These are phyloP conservation scores for Aspergillus saccharolyticus DNA, from an alignment of 495 filamentous ascomycete species.

Conservation along the genomic window DNA sequence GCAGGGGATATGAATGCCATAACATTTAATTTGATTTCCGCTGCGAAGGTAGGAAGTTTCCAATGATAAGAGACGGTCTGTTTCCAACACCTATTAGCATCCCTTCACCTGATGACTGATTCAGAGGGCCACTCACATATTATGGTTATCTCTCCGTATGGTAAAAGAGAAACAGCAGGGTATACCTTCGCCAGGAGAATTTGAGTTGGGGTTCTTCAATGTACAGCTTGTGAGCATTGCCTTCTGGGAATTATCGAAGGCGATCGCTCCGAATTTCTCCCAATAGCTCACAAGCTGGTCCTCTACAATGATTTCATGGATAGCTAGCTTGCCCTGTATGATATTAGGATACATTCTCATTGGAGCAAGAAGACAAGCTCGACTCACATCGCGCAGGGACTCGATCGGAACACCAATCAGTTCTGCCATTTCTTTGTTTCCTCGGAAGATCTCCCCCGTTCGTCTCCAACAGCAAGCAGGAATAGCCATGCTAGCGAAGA, in stretches of 20 bases:
- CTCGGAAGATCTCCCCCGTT: conserved; percentile 95
- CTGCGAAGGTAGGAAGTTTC: conserved; percentile 79
- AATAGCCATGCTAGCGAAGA: conserved; percentile 98
- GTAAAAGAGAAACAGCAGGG: conserved; percentile 98
- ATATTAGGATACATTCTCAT: conserved; percentile 4
- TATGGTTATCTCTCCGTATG: conserved; percentile 87
- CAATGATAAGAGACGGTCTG: conserved; percentile 90
- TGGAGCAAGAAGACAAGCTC: neutral
- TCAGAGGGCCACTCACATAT: conserved; percentile 68
- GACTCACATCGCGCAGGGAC: conserved; percentile 78
- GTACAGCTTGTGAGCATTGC: conserved; percentile 93
- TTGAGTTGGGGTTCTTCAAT: conserved; percentile 77
- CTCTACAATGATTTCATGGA: conserved; percentile 94
- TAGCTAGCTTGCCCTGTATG: conserved; percentile 78
- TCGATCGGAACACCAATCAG: conserved; percentile 92
- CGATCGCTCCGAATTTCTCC: conserved; percentile 99
- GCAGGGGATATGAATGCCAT: neutral
- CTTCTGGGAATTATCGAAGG: conserved; percentile 94
- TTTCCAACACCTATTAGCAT: conserved; percentile 13
- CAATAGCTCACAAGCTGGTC: conserved; percentile 94
- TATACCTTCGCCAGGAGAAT: conserved; percentile 65
- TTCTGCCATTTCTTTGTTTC: conserved; percentile 98
- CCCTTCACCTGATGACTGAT: neutral
- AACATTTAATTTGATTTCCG: conserved; percentile 24
- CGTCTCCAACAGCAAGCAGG: conserved; percentile 96